Evolutionary conservation across 208 protist species (phyloP).

Genomic region (Leishmania lainsoni): DNA sequence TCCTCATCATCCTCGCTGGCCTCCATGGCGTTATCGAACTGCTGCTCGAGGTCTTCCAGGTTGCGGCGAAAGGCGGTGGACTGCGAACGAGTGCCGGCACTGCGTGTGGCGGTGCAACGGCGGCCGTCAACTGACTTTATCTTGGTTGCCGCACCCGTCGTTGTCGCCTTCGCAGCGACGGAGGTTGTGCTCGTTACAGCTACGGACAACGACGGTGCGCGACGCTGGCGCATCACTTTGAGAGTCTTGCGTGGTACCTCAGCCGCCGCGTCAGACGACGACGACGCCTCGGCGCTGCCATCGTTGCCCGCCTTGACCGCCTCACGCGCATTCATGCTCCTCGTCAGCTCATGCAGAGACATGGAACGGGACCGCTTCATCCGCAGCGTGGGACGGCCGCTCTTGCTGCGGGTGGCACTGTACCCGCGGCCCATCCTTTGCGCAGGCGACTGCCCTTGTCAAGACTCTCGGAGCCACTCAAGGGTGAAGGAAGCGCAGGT

Average conservation of each 20-base stretch:
- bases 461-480: neutral
- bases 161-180: neutral
- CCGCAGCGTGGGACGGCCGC: slow-evolving; percentile 68
- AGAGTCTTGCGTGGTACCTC: slow-evolving; percentile 27
- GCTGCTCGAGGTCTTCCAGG: slow-evolving; percentile 54
- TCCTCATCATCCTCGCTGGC: slow-evolving; percentile 71
- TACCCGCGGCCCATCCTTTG: slow-evolving; percentile 77
- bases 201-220: neutral
- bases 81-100: slow-evolving; percentile 12
- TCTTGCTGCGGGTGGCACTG: slow-evolving; percentile 78
- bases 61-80: slow-evolving; percentile 55
- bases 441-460: neutral
- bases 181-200: neutral
- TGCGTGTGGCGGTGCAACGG: slow-evolving; percentile 8
- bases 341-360: slow-evolving; percentile 48
- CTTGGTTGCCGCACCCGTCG: neutral
- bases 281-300: neutral
- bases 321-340: slow-evolving; percentile 28
- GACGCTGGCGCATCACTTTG: slow-evolving; percentile 25
- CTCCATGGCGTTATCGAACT: slow-evolving; percentile 65
- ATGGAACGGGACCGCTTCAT: slow-evolving; percentile 71
- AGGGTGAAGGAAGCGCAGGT: neutral
- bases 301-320: slow-evolving; percentile 6
- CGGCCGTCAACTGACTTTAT: slow-evolving; percentile 5
- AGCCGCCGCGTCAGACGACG: neutral